Evolutionary conservation across 345 rosid genomes (phyloP), one percentile per base, ranked within the genome.

Genomic region (Carallia brachiata): DNA sequence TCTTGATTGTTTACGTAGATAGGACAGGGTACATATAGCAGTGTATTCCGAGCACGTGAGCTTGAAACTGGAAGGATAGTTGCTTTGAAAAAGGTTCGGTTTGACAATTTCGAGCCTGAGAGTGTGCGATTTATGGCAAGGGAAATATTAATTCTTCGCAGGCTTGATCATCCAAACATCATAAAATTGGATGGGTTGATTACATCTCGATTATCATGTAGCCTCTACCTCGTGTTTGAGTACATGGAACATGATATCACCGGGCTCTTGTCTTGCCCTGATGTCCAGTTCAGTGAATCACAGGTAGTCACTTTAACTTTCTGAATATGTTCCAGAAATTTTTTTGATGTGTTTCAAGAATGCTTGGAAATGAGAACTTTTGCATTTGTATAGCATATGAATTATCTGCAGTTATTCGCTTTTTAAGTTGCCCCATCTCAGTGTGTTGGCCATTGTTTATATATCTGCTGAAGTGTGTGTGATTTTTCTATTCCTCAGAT

Each of bases 171-270:
- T 78, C 97, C 97, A 54, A 95, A 95, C 75, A 73, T 95, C 75
- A 95, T 92, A 82, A 95, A 95, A 67, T 79, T 92, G 78, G 89
- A 95, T 0, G 99, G 99, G 15, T 36, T 95, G 60, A 86, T 95
- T 65, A 89, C 99, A 69, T 95, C 99, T 0, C 81, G 88, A 70
- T 75, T 92, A 23, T 90, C 99, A 7, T 86, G 92, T 70, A 92
- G 85, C 78, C 84, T 95, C 48, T 93, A 88, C 78, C 97, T 95
- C 10, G 99, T 95, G 4, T 95, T 95, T 10, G 99, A 95, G 86
- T 95, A 92, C 77, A 95, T 95, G 99, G 99, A 95, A 76, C 99
- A 95, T 76, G 99, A 95, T 70, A 85, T 95, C 48, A 89, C 97
- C 8, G 97, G 97, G 67, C 97, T 95, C 72, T 63, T 92, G 72